Evolutionary conservation across 169 alveolate genomes (phyloP), one percentile per base, ranked within the genome.

Genomic region (Plasmodium cynomolgi): DNA sequence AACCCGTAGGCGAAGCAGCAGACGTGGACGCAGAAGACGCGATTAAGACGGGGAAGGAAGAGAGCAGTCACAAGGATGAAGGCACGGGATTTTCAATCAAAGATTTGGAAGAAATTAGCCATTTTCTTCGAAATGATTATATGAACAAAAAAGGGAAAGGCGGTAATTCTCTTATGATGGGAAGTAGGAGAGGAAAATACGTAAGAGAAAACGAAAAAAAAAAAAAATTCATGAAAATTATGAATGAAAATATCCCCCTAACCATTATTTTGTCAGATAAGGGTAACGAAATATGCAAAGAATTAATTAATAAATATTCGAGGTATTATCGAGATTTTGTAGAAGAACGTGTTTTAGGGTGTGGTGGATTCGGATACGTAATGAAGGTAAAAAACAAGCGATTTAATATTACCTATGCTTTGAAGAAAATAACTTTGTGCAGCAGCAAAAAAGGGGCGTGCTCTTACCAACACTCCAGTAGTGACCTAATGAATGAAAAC

Each of bases 351-450:
- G 92, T 97, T 17, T 81, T 97, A 79, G 98, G 98, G 0, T 97
- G 96, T 73, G 98, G 98, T 31, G 97, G 98, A 3, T 97, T 97
- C 84, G 98, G 98, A 0, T 96, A 97, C 72, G 98, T 97, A 44
- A 95, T 96, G 86, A 96, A 96, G 96, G 98, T 95, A n/a, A 95
- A 93, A 58, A 82, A 92, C 20, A 82, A 81, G 47, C 92, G 97
- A 91, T 96, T 96, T 34, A 94, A 96, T 37, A 95, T 96, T 41
- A 84, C 84, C 9, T 97, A 97, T 84, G 98, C 98, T 33, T 83
- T 97, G 82, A 97, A 97, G 81, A 97, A 96, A 73, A 97, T 97
- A 75, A 95, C 92, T 3, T 68, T 90, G 37, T 80, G 68, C 20
- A 90, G 39, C 73, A 37, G 26, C 26, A 74, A 31, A 41, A 80